These are phyloP conservation scores for Xylaria sp. DNA, from an alignment of 2,329 filamentous ascomycete genomes.

Conservation along the genomic window DNA sequence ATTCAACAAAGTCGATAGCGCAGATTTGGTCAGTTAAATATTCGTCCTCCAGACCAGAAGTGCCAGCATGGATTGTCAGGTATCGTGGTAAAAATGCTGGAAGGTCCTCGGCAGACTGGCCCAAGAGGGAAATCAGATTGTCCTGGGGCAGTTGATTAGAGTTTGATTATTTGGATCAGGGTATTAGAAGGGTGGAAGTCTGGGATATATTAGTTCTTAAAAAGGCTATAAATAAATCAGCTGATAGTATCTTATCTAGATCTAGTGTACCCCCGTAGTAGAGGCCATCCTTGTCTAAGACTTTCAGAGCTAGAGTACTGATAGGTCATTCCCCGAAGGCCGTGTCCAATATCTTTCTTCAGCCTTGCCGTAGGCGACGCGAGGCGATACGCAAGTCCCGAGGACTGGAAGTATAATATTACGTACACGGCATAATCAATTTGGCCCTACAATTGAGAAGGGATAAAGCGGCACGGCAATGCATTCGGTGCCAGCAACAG, in stretches of 20 bases:
- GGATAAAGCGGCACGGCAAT: neutral
- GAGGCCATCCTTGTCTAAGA: neutral
- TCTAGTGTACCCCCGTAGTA: neutral
- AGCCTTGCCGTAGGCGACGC: neutral
- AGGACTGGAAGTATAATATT: too few species aligned
- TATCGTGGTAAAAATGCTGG: neutral
- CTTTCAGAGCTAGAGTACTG: neutral
- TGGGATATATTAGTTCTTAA: neutral
- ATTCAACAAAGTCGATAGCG: neutral
- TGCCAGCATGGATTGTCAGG: neutral
- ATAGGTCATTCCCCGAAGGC: neutral
- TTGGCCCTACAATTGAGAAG: neutral
- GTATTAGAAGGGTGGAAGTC: neutral
- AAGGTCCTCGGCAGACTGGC: neutral
- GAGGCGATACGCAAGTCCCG: neutral
- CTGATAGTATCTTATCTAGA: too few species aligned
- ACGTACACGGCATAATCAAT: too few species aligned
- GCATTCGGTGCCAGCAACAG: neutral
- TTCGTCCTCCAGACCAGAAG: neutral
- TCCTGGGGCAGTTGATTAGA: neutral
- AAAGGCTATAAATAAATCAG: neutral
- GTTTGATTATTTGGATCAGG: neutral
- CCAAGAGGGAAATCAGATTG: neutral
- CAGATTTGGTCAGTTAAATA: neutral
- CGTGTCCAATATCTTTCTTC: neutral